phyloP scores from a whole-genome alignment of 495 filamentous ascomycete genomes.

The Penicillium nucicola region DNA sequence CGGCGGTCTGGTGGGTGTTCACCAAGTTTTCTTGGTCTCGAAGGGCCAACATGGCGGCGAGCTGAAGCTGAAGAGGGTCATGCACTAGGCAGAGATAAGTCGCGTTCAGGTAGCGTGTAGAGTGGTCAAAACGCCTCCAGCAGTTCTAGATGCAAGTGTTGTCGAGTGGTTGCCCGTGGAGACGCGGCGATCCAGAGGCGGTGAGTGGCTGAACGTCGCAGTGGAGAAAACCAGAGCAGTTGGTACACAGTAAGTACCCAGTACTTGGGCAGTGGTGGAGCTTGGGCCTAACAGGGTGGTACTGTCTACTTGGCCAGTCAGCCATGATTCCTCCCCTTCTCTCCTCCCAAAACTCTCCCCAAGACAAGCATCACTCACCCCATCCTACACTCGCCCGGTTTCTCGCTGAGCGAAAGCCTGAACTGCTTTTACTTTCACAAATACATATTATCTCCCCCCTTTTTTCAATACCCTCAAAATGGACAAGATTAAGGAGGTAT shows the following conservation, averaged over 20 bases:
- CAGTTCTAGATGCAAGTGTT: slow-evolving; percentile 30
- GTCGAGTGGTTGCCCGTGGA: slow-evolving; percentile 48
- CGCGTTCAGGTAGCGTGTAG: not conserved
- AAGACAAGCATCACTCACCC: slow-evolving; percentile 14
- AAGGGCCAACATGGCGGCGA: slow-evolving; percentile 68
- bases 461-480: slow-evolving; percentile 34
- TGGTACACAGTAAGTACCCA: slow-evolving; percentile 13
- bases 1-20: slow-evolving; percentile 69
- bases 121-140: not conserved
- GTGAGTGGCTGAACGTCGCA: slow-evolving; percentile 16
- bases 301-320: slow-evolving; percentile 15
- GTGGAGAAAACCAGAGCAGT: slow-evolving; percentile 26
- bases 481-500: slow-evolving; percentile 77
- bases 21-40: slow-evolving; percentile 89
- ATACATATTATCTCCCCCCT: slow-evolving; percentile 29
- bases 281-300: slow-evolving; percentile 1
- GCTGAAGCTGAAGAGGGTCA: slow-evolving; percentile 21
- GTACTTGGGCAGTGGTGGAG: slow-evolving; percentile 13
- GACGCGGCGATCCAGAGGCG: slow-evolving; percentile 30
- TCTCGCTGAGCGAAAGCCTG: slow-evolving; percentile 47
- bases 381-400: slow-evolving; percentile 27
- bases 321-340: slow-evolving; percentile 17
- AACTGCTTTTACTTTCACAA: slow-evolving; percentile 18
- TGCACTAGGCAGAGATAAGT: slow-evolving; percentile 13
- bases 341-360: slow-evolving; percentile 33